phyloP scores from a whole-genome alignment of 2,329 filamentous ascomycete species.

The Metarhizium sp. region DNA sequence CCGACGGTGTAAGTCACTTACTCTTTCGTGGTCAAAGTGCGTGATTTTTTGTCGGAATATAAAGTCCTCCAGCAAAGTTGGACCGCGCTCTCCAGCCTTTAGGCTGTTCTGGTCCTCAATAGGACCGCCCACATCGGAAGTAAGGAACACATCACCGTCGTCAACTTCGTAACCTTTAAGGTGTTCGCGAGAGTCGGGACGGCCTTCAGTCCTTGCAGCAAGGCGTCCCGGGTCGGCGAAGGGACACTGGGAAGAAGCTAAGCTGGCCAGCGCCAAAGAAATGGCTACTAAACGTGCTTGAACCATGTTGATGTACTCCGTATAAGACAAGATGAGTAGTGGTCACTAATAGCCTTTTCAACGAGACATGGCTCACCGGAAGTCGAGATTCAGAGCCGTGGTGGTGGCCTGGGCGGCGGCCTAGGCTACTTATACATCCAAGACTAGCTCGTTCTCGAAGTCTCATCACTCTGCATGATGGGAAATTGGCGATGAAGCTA shows the following conservation, averaged over 20 bases:
- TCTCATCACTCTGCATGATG: background rate
- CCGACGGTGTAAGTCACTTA: slow-evolving; percentile 21
- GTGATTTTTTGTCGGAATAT: slow-evolving; percentile 65
- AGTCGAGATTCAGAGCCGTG: background rate
- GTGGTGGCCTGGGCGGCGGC: background rate
- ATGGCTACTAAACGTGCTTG: slow-evolving; percentile 12
- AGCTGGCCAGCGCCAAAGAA: slow-evolving; percentile 16
- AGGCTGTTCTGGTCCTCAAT: slow-evolving; percentile 59
- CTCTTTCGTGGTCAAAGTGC: slow-evolving; percentile 62
- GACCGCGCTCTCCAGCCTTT: slow-evolving; percentile 56
- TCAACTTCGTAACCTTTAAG: slow-evolving; percentile 33
- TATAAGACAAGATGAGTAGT: background rate
- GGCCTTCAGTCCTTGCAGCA: slow-evolving; percentile 15
- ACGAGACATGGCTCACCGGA: background rate
- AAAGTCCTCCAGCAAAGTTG: slow-evolving; percentile 63
- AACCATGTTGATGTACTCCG: slow-evolving; percentile 15
- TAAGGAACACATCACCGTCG: slow-evolving; percentile 47
- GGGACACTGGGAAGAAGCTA: slow-evolving; percentile 23
- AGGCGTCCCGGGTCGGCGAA: slow-evolving; percentile 20
- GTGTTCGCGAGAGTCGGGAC: slow-evolving; percentile 18
- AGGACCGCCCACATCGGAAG: slow-evolving; percentile 58
- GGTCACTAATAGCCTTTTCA: background rate
- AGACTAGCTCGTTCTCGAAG: background rate
- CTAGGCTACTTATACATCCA: slow-evolving; percentile 1
- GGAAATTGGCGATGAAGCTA: no score